Conservation (phyloP, 768 basidiomycete species). For the Pholiota conissans region DNA sequence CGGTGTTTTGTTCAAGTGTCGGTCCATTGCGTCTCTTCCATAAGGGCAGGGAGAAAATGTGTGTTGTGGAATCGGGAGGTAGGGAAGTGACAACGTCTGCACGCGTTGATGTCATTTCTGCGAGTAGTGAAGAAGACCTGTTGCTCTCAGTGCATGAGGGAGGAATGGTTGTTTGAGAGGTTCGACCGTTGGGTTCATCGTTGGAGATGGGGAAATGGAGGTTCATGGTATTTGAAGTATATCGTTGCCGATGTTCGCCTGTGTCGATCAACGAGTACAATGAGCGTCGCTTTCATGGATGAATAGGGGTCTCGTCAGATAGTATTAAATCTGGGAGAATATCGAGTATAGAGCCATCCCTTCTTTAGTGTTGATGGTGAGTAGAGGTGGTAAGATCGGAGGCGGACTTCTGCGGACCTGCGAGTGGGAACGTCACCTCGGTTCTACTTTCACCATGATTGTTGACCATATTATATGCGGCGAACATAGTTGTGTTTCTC, state of each 20-base stretch:
- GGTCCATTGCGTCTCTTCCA: constrained; percentile 55
- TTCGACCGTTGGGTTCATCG: constrained; percentile 5
- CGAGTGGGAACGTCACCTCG: not conserved
- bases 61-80: constrained; percentile 49
- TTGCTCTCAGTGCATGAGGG: constrained; percentile 18
- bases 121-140: constrained; percentile 33
- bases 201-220: constrained; percentile 3
- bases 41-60: constrained; percentile 66
- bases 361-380: not conserved
- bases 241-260: not conserved
- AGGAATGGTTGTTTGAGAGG: constrained; percentile 6
- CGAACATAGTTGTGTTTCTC: too few relatives aligned
- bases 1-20: constrained; percentile 2
- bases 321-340: not conserved
- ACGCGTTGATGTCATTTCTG: constrained; percentile 49
- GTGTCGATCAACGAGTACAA: not conserved
- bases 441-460: not conserved
- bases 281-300: constrained; percentile 1
- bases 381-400: constrained; percentile 5
- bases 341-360: constrained; percentile 1
- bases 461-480: not conserved
- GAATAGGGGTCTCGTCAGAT: not conserved
- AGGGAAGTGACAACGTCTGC: constrained; percentile 47
- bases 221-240: constrained; percentile 8
- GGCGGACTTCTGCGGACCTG: constrained; percentile 1